Conservation (phyloP, 2,329 filamentous ascomycete species). For the Gnomoniopsis sp. region DNA sequence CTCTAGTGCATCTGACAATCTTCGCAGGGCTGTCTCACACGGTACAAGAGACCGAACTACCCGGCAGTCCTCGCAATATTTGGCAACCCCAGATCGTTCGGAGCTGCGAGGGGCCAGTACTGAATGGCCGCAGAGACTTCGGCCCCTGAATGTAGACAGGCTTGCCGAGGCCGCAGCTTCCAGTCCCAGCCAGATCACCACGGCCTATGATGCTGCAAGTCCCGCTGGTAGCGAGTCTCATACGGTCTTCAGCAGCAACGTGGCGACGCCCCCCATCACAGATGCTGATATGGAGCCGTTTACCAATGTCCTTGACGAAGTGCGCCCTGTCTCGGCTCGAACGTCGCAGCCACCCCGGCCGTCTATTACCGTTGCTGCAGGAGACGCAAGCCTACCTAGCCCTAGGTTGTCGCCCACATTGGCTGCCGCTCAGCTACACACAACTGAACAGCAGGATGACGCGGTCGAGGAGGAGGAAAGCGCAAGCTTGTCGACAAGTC, state of each 20-base stretch:
- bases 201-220: constrained; percentile 46
- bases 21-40: constrained; percentile 35
- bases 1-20: constrained; percentile 33
- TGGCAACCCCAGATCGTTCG: constrained; percentile 58
- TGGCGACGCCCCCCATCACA: constrained; percentile 72
- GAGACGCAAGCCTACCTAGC: constrained; percentile 91
- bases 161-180: constrained; percentile 44
- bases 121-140: constrained; percentile 36
- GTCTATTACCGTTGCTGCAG: constrained; percentile 68
- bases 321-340: constrained; percentile 43
- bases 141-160: constrained; percentile 39
- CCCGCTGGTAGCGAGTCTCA: constrained; percentile 53
- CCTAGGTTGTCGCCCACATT: constrained; percentile 91
- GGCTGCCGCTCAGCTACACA: constrained; percentile 59
- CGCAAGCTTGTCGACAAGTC: constrained; percentile 29
- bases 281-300: constrained; percentile 67
- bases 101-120: constrained; percentile 33
- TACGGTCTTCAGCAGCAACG: constrained; percentile 59
- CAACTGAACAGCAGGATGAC: constrained; percentile 39
- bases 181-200: constrained; percentile 34
- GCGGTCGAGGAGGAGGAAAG: constrained; percentile 38
- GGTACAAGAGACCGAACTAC: constrained; percentile 25
- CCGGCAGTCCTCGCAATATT: constrained; percentile 29
- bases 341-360: constrained; percentile 46
- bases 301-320: constrained; percentile 44